Evolutionary conservation across 2,329 filamentous ascomycete species (phyloP).

Genomic region (Madurella mycetomatis): DNA sequence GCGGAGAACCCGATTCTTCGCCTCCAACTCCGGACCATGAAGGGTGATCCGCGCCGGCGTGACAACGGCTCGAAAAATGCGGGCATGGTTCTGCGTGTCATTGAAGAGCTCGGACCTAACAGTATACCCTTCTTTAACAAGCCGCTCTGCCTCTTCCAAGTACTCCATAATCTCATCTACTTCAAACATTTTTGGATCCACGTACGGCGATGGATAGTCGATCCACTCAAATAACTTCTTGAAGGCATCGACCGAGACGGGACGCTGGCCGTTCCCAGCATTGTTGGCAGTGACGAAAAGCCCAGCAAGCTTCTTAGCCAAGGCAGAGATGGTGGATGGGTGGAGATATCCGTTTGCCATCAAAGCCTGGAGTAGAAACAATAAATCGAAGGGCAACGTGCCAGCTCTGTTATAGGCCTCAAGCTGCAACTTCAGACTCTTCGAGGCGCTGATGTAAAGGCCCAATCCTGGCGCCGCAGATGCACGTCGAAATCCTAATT

Average conservation of each 20-base stretch:
- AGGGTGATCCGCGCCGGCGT: conserved; percentile 57
- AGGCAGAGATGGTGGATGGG: conserved; percentile 44
- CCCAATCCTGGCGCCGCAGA: too few species aligned
- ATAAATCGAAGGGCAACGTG: conserved; percentile 46
- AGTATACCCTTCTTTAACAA: conserved; percentile 7
- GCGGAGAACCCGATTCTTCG: conserved; percentile 67
- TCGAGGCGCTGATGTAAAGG: not conserved
- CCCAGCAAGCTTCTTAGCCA: conserved; percentile 43
- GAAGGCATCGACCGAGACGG: conserved; percentile 51
- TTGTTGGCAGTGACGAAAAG: conserved; percentile 27
- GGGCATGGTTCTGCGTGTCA: conserved; percentile 39
- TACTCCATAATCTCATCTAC: conserved; percentile 37
- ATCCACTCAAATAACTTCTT: conserved; percentile 49
- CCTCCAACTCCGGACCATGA: conserved; percentile 60
- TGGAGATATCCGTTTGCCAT: conserved; percentile 59
- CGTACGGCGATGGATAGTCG: conserved; percentile 50
- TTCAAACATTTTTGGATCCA: conserved; percentile 38
- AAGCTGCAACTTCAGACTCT: conserved; percentile 33
- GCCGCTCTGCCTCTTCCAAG: conserved; percentile 39
- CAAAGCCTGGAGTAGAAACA: conserved; percentile 61
- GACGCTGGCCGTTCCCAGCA: conserved; percentile 26
- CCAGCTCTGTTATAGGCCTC: conserved; percentile 26
- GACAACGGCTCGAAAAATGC: conserved; percentile 53
- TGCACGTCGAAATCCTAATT: not conserved
- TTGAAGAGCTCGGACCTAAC: conserved; percentile 20